Percentiles rank a stretch among this genome's conserved stretches.
Evolutionary conservation across 1,284 basidiomycete species (phyloP).

Genomic region (Ceratobasidium sp.): DNA sequence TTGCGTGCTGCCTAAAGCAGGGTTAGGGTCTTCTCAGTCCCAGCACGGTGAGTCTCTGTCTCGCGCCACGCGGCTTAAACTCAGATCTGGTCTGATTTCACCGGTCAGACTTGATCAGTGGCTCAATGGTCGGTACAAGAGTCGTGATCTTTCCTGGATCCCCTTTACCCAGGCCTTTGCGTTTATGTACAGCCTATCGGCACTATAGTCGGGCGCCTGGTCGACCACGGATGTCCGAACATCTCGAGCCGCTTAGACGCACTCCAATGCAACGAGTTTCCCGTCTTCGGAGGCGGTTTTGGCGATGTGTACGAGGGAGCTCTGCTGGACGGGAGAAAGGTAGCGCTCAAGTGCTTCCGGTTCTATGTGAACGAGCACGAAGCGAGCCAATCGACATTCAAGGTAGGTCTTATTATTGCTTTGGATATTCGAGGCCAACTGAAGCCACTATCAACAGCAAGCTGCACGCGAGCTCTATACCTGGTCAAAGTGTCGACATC

Average conservation of each 20-base stretch:
- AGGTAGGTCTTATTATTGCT: too few species aligned
- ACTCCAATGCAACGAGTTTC: not conserved
- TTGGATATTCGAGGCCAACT: not conserved
- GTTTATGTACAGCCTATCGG: not conserved
- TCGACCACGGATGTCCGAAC: not conserved
- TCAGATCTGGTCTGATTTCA: too few species aligned
- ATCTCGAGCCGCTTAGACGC: not conserved
- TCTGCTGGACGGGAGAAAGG: not conserved
- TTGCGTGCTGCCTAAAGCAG: too few species aligned
- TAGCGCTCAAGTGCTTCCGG: not conserved
- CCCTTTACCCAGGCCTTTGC: not conserved
- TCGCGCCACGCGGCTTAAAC: too few species aligned
- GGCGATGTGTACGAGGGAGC: constrained; percentile 11
- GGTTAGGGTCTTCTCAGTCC: too few species aligned
- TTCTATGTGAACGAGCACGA: too few species aligned
- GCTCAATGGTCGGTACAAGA: too few species aligned
- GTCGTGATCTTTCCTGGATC: too few species aligned
- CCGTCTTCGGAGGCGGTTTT: not conserved
- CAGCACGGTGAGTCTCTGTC: too few species aligned
- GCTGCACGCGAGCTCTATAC: constrained; percentile 4
- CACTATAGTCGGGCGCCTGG: not conserved
- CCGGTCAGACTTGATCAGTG: too few species aligned
- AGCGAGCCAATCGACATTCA: too few species aligned
- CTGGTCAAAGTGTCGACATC: constrained; percentile 19
- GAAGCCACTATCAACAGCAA: not conserved